Conservation (phyloP, 441 rosid species). For the Manihot esculenta region DNA sequence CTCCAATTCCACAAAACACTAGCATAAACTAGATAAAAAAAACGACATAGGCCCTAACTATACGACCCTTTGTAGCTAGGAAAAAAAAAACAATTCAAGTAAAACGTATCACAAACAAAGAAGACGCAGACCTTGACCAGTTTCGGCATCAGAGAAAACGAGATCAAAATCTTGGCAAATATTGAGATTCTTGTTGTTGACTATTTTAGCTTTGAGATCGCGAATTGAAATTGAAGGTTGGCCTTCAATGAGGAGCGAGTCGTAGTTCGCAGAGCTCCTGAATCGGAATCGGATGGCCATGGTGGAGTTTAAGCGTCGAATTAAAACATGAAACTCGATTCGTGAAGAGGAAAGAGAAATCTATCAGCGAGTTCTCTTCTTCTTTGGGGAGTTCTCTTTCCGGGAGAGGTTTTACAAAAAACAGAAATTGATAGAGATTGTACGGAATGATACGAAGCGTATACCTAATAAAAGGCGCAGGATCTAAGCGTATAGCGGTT, state of each 20-base stretch:
- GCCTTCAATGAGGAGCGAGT: conserved; percentile 44
- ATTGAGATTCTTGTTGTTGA: conserved; percentile 37
- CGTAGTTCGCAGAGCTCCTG: conserved; percentile 45
- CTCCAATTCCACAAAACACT: neutral
- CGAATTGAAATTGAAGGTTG: conserved; percentile 40
- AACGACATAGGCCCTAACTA: neutral
- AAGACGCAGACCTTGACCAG: conserved; percentile 42
- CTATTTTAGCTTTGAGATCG: conserved; percentile 49
- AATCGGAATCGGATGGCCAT: conserved; percentile 55
- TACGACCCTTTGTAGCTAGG: neutral
- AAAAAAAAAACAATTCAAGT: neutral
- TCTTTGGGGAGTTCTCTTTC: no score
- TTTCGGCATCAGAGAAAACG: conserved; percentile 40
- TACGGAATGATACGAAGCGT: neutral
- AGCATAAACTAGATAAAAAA: neutral
- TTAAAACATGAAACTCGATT: neutral
- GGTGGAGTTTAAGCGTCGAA: conserved; percentile 22
- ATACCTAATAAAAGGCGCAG: neutral
- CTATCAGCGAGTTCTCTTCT: no score
- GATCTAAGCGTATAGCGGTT: neutral
- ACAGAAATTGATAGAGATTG: neutral
- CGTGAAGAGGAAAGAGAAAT: neutral
- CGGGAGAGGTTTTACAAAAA: neutral
- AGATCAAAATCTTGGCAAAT: conserved; percentile 48
- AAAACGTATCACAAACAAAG: neutral